These are phyloP conservation scores for Pseudopithomyces maydicus DNA, from an alignment of 2,329 filamentous ascomycete species.

Conservation along the genomic window DNA sequence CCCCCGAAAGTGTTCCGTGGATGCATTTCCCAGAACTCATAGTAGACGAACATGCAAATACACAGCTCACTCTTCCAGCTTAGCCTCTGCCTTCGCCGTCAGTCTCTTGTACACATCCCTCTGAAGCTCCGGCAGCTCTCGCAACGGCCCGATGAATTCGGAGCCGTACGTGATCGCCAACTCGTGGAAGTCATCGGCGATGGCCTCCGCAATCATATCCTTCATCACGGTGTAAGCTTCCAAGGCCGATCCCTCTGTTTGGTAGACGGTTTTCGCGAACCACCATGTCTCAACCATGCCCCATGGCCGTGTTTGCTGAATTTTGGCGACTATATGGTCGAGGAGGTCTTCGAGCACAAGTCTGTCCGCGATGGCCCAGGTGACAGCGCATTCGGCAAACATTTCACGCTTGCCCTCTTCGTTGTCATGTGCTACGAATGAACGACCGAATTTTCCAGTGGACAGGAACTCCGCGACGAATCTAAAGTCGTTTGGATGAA, in stretches of 20 bases:
- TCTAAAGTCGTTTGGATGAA: slow-evolving; percentile 27
- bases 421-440: slow-evolving; percentile 18
- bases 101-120: slow-evolving; percentile 16
- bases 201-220: slow-evolving; percentile 15
- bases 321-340: slow-evolving; percentile 29
- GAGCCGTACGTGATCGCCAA: slow-evolving; percentile 15
- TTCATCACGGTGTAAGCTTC: slow-evolving; percentile 19
- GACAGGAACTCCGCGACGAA: slow-evolving; percentile 31
- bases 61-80: not conserved
- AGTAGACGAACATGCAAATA: too few relatives aligned
- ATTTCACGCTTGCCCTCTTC: not conserved
- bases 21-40: too few relatives aligned
- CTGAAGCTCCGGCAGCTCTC: slow-evolving; percentile 21
- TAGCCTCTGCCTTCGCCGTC: not conserved
- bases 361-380: slow-evolving; percentile 27
- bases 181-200: slow-evolving; percentile 27
- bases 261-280: slow-evolving; percentile 23
- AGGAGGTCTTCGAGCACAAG: slow-evolving; percentile 34
- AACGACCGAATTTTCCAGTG: slow-evolving; percentile 25
- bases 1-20: not conserved
- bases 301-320: slow-evolving; percentile 17
- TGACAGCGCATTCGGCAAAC: slow-evolving; percentile 23
- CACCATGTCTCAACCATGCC: slow-evolving; percentile 16
- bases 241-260: not conserved
- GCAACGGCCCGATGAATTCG: slow-evolving; percentile 14